Conservation (phyloP, 1,139 yeast species). For the Kodamaea suecica region DNA sequence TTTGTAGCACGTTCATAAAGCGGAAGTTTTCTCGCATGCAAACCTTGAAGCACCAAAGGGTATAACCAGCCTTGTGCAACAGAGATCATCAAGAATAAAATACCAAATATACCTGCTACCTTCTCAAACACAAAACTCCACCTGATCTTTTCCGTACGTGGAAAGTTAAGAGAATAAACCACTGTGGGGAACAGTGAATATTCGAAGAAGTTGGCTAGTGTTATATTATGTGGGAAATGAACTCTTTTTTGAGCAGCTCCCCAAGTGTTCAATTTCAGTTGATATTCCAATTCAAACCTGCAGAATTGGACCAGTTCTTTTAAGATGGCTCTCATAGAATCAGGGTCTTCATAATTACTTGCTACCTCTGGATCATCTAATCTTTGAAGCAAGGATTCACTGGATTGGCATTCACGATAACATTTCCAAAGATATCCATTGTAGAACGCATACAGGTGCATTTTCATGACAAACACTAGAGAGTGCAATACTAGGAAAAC, state of each 20-base stretch:
- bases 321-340: constrained; percentile 22
- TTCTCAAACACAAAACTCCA: constrained; percentile 71
- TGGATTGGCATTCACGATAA: constrained; percentile 50
- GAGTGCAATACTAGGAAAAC: constrained; percentile 80
- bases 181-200: constrained; percentile 90
- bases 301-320: constrained; percentile 57
- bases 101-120: constrained; percentile 78
- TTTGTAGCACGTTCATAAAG: constrained; percentile 42
- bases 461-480: constrained; percentile 85
- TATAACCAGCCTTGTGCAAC: constrained; percentile 77
- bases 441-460: constrained; percentile 85
- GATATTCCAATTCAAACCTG: constrained; percentile 57
- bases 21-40: constrained; percentile 45
- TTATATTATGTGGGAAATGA: constrained; percentile 69
- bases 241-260: constrained; percentile 14
- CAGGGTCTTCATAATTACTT: neutral
- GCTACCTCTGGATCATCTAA: constrained; percentile 11
- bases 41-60: constrained; percentile 67
- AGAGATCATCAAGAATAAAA: constrained; percentile 75
- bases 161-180: constrained; percentile 76
- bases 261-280: constrained; percentile 25
- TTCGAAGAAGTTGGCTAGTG: constrained; percentile 62
- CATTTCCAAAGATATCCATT: constrained; percentile 84
- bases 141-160: constrained; percentile 68
- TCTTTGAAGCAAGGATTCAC: constrained; percentile 33